phyloP scores from a whole-genome alignment of 768 basidiomycete species.

The Tulasnella sp. region DNA sequence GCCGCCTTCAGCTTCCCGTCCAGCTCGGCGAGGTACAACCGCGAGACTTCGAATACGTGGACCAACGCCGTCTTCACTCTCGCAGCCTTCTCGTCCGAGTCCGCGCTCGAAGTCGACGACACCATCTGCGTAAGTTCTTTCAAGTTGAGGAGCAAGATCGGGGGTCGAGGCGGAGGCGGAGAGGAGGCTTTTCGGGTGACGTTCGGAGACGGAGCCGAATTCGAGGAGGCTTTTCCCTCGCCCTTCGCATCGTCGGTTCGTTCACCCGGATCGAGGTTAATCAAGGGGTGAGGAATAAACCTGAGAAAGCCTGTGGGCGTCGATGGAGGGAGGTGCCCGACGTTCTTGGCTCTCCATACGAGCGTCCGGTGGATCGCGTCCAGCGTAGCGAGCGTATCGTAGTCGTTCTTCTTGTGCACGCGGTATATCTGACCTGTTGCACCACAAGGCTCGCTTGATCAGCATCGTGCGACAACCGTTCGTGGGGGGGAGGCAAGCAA shows the following conservation, averaged over 20 bases:
- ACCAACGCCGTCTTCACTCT: constrained; percentile 3
- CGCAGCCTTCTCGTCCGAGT: neutral
- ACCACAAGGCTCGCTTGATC: too few relatives aligned
- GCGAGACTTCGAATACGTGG: constrained; percentile 7
- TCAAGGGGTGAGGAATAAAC: constrained; percentile 9
- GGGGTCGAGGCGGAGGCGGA: neutral
- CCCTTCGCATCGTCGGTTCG: neutral
- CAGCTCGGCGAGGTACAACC: constrained; percentile 9
- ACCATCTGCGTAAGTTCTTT: neutral
- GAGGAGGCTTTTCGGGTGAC: too few relatives aligned
- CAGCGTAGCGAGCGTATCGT: neutral
- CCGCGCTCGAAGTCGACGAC: neutral
- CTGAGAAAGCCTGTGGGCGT: neutral
- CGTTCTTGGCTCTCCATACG: constrained; percentile 1
- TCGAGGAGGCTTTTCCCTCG: too few relatives aligned
- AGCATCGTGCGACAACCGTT: too few relatives aligned
- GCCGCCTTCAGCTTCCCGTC: neutral
- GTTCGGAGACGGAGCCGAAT: too few relatives aligned
- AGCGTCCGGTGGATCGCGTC: constrained; percentile 1
- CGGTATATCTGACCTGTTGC: constrained; percentile 5
- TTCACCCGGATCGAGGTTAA: neutral
- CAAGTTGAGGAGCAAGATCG: neutral
- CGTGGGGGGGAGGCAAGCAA: too few relatives aligned
- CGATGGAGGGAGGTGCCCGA: neutral
- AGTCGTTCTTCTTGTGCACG: constrained; percentile 8